phyloP scores from a whole-genome alignment of 2,329 filamentous ascomycete genomes.

The Hypoxylon sp. region DNA sequence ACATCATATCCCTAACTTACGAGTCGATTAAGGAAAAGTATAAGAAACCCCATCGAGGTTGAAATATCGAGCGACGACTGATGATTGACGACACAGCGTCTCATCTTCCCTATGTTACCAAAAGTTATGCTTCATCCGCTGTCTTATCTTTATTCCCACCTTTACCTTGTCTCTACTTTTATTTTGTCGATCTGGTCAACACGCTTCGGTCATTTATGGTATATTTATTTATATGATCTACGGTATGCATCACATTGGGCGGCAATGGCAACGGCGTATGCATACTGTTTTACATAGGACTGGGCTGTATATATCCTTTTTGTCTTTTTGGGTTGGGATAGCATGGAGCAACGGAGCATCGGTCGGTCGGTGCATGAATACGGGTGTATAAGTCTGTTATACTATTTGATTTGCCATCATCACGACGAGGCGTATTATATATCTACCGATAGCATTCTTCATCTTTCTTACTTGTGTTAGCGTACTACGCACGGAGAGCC shows the following conservation, averaged over 20 bases:
- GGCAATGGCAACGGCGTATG: slow-evolving; percentile 32
- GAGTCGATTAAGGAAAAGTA: slow-evolving; percentile 17
- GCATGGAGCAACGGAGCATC: slow-evolving; percentile 31
- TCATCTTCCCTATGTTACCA: slow-evolving; percentile 32
- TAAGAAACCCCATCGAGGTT: slow-evolving; percentile 22
- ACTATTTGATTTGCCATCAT: slow-evolving; percentile 20
- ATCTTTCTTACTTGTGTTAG: slow-evolving; percentile 24
- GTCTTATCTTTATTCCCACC: slow-evolving; percentile 30
- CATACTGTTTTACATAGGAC: slow-evolving; percentile 25
- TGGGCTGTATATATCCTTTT: slow-evolving; percentile 26
- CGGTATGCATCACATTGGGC: slow-evolving; percentile 39
- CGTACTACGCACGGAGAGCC: slow-evolving; percentile 6
- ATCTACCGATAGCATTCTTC: slow-evolving; percentile 19
- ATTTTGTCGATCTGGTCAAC: slow-evolving; percentile 18
- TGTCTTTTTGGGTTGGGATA: slow-evolving; percentile 15
- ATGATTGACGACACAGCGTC: slow-evolving; percentile 39
- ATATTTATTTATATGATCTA: slow-evolving; percentile 26
- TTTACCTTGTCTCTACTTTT: neutral
- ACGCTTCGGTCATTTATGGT: slow-evolving; percentile 18
- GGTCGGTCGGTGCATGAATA: slow-evolving; percentile 31
- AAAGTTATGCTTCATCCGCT: slow-evolving; percentile 42
- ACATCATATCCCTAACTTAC: slow-evolving; percentile 27
- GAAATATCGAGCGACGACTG: slow-evolving; percentile 38
- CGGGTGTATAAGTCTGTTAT: slow-evolving; percentile 30
- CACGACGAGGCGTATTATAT: slow-evolving; percentile 24